phyloP scores from a whole-genome alignment of 202 grass and related monocot genomes.

The Setaria italica region DNA sequence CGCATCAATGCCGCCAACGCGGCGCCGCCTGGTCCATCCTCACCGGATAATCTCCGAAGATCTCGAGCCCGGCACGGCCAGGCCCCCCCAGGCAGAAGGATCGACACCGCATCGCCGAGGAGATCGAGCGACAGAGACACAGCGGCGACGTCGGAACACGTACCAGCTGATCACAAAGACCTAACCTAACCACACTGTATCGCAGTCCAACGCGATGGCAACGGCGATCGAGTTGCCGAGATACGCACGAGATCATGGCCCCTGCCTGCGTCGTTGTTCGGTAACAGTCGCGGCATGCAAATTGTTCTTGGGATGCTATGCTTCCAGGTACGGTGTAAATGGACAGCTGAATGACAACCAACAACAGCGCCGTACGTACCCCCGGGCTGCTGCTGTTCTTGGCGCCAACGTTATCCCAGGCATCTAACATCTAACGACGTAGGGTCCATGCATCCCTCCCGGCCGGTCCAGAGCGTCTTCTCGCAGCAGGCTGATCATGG shows the following conservation, averaged over 20 bases:
- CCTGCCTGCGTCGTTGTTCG: neutral
- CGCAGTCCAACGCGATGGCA: neutral
- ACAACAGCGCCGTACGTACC: neutral
- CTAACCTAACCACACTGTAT: constrained; percentile 21
- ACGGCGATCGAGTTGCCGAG: neutral
- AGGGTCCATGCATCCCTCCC: constrained; percentile 3
- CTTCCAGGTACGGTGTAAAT: constrained; percentile 26
- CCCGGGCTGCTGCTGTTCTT: constrained; percentile 25
- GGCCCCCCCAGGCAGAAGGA: neutral
- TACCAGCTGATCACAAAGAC: constrained; percentile 1
- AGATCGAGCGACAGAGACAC: constrained; percentile 1
- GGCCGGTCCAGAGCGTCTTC: neutral
- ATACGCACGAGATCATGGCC: neutral
- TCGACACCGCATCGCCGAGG: neutral
- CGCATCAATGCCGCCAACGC: neutral
- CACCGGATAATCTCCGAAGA: constrained; percentile 24
- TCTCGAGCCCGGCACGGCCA: neutral
- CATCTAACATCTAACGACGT: constrained; percentile 17
- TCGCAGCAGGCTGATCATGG: constrained; percentile 10
- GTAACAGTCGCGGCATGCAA: constrained; percentile 19
- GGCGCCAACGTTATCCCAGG: constrained; percentile 9
- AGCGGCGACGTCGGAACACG: too few relatives aligned
- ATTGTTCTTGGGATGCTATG: constrained; percentile 1
- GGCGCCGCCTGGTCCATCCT: constrained; percentile 2
- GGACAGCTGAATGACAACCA: constrained; percentile 43